Base-by-base conservation (phyloP, 371 early-diverging fungal species). In the Coemansia sp. region DNA sequence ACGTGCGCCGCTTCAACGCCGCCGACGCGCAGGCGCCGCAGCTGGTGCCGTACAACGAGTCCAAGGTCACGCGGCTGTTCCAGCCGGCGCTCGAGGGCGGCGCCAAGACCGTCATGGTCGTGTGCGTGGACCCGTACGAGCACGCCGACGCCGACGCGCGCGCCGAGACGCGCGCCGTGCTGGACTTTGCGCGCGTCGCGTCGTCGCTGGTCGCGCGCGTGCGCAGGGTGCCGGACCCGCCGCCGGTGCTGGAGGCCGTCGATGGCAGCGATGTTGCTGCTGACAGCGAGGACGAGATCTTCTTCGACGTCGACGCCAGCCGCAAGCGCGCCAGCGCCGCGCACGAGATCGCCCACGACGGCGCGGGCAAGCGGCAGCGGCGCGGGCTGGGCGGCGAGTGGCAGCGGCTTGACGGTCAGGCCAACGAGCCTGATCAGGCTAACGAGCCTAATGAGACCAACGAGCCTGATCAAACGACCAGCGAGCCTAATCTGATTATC, bases 111-210 rank as follows among this genome's bases (percentile, higher is more conserved):
- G 81, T 84, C 52, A 81, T 90, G 82, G 78, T 90, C 2, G 86
- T 88, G n/a, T 87, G 86, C 58, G 81, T 86, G 14, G 87, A 89
- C 59, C 88, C 90, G 1, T 83, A 76, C 63, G 84, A 87, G 46
- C 66, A 59, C n/a, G 33, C 52, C 50, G 0, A 60, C 36, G 11
- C 43, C 59, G 38, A 32, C 33, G n/a, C 18, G 57, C 18, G 31
- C 50, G 37, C 40, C 54, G 16, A 44, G 14, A 31, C 33, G 36
- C 1, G 60, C 38, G 1, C 24, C 55, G 84, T 88, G 9, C 81
- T 90, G 75, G 84, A 87, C 40, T 90, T 90, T 77, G 81, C 90
- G 3, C 82, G 86, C 0, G 86, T 84, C 0, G 86, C 89, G 1
- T 86, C 82, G 55, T 82, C 85, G 61, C 82, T 88, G 3, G 67